A percentile compares a stretch with the other conserved stretches of the same genome.
These are phyloP conservation scores for Phytopythium sindhum DNA, from an alignment of 352 stramenopile genomes.

Conservation along the genomic window DNA sequence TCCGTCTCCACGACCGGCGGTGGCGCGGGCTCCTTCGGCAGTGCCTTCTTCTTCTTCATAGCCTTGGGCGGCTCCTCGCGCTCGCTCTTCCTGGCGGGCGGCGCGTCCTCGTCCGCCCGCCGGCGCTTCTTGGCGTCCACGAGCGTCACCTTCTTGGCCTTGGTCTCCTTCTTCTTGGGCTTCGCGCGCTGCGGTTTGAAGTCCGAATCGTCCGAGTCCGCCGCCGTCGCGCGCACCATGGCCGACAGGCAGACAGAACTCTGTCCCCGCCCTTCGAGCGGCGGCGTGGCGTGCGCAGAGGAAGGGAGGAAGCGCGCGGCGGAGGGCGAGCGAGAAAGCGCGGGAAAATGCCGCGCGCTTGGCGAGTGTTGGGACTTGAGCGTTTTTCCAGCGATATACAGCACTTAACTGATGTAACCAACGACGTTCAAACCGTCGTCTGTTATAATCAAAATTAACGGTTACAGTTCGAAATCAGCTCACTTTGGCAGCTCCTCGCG, in stretches of 20 bases:
- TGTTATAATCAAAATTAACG: not conserved
- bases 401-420: not conserved
- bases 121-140: slow-evolving; percentile 6
- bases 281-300: not conserved
- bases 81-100: too few species aligned
- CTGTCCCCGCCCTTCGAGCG: too few species aligned
- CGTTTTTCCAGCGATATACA: too few species aligned
- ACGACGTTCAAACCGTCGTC: too few species aligned
- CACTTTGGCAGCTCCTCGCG: slow-evolving; percentile 21
- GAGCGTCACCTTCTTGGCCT: slow-evolving; percentile 8
- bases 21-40: slow-evolving; percentile 10
- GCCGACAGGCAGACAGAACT: not conserved
- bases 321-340: not conserved
- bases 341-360: not conserved
- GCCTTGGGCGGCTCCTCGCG: slow-evolving; percentile 15
- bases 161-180: slow-evolving; percentile 10
- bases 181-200: slow-evolving; percentile 22
- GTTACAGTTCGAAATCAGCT: not conserved
- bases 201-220: slow-evolving; percentile 35
- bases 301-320: not conserved
- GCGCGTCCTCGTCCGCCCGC: slow-evolving; percentile 23
- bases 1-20: slow-evolving; percentile 12
- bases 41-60: slow-evolving; percentile 7
- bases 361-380: not conserved
- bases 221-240: slow-evolving; percentile 15